Percentiles rank a stretch among this genome's conserved stretches.
Conservation (phyloP, 2,329 filamentous ascomycete species). For the Aspergillus floridensis region DNA sequence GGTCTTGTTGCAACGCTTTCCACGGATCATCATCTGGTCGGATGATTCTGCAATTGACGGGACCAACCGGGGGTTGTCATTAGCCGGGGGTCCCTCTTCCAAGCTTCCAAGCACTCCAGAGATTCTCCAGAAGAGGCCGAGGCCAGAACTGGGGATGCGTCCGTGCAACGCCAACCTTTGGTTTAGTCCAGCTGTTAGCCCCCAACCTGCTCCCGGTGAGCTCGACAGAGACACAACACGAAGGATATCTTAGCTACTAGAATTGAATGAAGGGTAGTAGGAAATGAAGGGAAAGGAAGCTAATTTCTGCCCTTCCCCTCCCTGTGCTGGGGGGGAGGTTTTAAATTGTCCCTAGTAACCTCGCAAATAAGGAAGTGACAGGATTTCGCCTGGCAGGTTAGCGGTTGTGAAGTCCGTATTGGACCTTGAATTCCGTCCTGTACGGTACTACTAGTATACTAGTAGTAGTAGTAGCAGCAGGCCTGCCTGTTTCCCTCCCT, state of each 20-base stretch:
- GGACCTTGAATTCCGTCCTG: neutral
- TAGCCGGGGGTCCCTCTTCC: conserved; percentile 3
- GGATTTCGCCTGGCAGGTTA: neutral
- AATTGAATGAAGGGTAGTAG: neutral
- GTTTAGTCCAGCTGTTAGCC: neutral
- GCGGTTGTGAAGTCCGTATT: neutral
- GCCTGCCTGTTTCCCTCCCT: neutral
- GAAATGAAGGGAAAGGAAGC: neutral
- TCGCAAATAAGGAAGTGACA: neutral
- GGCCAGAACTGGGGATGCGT: conserved; percentile 8
- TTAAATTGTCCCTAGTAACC: neutral
- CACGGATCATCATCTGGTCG: conserved; percentile 12
- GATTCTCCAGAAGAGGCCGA: neutral
- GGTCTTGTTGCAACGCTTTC: neutral
- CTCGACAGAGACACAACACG: neutral
- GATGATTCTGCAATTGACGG: conserved; percentile 14
- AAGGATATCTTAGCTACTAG: neutral
- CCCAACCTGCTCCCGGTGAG: neutral
- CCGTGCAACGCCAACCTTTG: conserved; percentile 10
- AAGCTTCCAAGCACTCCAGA: neutral
- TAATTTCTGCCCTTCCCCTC: neutral
- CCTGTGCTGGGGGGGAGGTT: neutral
- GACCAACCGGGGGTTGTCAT: conserved; percentile 12
- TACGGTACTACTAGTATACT: neutral
- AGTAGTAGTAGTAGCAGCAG: neutral